Conservation (phyloP, 495 filamentous ascomycete genomes). For the Corynascus novoguineensis region DNA sequence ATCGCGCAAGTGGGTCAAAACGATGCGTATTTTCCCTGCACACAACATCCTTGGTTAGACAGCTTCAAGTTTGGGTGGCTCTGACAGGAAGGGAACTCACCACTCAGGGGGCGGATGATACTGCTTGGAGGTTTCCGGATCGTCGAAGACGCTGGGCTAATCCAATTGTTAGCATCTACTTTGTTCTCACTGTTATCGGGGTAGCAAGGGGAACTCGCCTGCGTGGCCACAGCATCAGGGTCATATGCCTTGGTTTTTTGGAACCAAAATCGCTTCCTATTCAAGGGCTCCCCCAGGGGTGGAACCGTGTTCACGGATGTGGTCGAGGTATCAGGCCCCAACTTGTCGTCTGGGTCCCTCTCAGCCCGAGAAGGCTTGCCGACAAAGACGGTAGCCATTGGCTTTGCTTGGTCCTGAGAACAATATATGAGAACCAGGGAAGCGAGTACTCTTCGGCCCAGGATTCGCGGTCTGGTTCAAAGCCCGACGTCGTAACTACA, state of each 20-base stretch:
- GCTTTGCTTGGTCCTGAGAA: not conserved
- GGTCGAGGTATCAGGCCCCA: conserved; percentile 11
- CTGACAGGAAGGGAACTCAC: conserved; percentile 18
- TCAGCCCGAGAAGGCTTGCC: conserved; percentile 1
- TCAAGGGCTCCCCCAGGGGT: conserved; percentile 35
- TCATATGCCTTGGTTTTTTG: conserved; percentile 41
- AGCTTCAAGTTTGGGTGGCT: not conserved
- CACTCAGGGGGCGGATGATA: conserved; percentile 37
- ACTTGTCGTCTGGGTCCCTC: conserved; percentile 13
- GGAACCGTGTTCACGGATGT: conserved; percentile 23
- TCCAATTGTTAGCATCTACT: not conserved
- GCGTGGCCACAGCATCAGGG: conserved; percentile 52
- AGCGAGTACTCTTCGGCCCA: too few species aligned
- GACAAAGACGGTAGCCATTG: conserved; percentile 26
- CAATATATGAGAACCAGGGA: too few species aligned
- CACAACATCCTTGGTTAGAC: not conserved
- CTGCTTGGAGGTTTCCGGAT: conserved; percentile 32
- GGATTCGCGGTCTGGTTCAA: too few species aligned
- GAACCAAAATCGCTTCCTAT: conserved; percentile 43
- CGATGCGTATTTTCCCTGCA: conserved; percentile 45
- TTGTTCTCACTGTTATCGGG: not conserved
- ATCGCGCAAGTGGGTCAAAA: conserved; percentile 37
- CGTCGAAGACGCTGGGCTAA: conserved; percentile 44
- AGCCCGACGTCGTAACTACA: not conserved
- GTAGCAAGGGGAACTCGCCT: conserved; percentile 21